Base-by-base conservation (phyloP, 139 green algal species). In the Tetradesmus obliquus region DNA sequence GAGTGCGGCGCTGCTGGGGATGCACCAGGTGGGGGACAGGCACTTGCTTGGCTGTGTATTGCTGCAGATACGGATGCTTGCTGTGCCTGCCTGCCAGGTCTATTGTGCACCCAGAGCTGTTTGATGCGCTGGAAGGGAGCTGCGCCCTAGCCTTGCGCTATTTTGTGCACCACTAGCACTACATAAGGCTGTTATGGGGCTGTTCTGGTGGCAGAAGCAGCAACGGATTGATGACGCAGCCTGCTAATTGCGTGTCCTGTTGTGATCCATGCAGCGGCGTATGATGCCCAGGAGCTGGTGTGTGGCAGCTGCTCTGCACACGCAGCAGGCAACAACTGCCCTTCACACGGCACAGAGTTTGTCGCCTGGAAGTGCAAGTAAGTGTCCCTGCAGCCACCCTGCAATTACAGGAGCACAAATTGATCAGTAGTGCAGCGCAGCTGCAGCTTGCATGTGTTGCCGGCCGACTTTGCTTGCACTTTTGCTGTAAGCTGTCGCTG, bases 351-450 rank as follows among this genome's bases (percentile, higher is more conserved):
- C 71, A 85, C 45, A 5, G 76, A 89, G 19, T 95, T 82, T 45
- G 85, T 95, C 13, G 91, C 94, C 54, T 95, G 88, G 82, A 95
- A 95, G 81, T 95, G 93, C 90, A 79, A 84, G 80, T 91, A 15
- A 86, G 81, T 86, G 5, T 32, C 22, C 9, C 10, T 32, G 74
- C 74, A 82, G 74, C 32, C 32, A 45, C 32, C 32, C 32, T 45
- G 32, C 32, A 45, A 45, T 45, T 45, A 45, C 32, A 45, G 32
- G 32, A 45, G 32, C 32, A 1, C 32, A 45, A 45, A 45, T 45
- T 45, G 32, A 45, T 45, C 32, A 45, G 32, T 45, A 45, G 32
- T 45, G 32, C 32, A 45, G 32, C 32, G 32, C 32, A 45, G 32
- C 32, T 45, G 32, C 32, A 45, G 32, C 32, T 45, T 45, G 32